phyloP scores from a whole-genome alignment of 2,329 filamentous ascomycete species.

The Tolypocladium tundrense region DNA sequence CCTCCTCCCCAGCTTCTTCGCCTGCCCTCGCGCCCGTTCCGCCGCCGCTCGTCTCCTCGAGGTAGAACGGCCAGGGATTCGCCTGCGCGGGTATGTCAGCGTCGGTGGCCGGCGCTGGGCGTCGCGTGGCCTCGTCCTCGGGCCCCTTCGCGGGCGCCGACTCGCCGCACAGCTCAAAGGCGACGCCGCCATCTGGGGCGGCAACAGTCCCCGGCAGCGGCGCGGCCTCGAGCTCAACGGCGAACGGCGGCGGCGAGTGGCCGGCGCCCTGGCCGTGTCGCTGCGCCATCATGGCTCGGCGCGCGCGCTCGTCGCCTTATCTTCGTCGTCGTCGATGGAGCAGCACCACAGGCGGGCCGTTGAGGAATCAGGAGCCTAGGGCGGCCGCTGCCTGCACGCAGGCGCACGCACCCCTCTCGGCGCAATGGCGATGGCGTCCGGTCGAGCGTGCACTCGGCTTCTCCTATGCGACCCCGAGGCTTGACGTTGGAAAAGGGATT shows the following conservation, averaged over 20 bases:
- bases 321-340: not conserved
- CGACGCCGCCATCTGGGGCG: slow-evolving; percentile 10
- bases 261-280: slow-evolving; percentile 3
- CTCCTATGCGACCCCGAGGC: not conserved
- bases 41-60: slow-evolving; percentile 8
- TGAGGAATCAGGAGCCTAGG: not conserved
- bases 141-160: slow-evolving; percentile 6
- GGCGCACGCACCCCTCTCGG: not conserved
- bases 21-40: not conserved
- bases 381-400: not conserved
- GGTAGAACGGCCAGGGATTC: slow-evolving; percentile 20
- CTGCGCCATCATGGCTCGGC: slow-evolving; percentile 9
- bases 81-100: slow-evolving; percentile 5
- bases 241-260: slow-evolving; percentile 14
- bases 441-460: not conserved
- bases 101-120: slow-evolving; percentile 1
- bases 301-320: not conserved
- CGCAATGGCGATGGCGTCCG: not conserved
- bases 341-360: not conserved
- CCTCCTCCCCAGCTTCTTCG: not conserved
- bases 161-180: slow-evolving; percentile 23
- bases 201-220: slow-evolving; percentile 7
- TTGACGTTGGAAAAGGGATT: not conserved
- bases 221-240: slow-evolving; percentile 19
- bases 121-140: slow-evolving; percentile 2